These are phyloP conservation scores for Saccharomycopsis capsularis DNA, from an alignment of 805 yeast species.

Conservation along the genomic window DNA sequence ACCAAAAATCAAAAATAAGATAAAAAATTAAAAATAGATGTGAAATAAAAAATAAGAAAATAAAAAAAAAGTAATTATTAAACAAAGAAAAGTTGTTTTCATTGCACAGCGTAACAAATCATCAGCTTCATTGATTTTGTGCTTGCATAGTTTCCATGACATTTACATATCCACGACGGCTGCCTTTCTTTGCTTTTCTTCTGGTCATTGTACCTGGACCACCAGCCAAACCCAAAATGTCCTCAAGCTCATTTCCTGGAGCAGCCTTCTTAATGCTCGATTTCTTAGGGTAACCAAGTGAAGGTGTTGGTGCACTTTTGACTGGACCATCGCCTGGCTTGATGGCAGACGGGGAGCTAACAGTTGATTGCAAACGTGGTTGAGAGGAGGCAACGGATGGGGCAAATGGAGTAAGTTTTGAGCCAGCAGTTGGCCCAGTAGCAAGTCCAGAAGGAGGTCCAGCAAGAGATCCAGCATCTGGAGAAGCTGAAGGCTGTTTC, in stretches of 20 bases:
- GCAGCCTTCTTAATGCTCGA: background rate
- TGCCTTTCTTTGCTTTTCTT: slow-evolving; percentile 11
- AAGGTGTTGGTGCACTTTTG: background rate
- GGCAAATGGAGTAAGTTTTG: too few relatives aligned
- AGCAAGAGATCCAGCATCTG: slow-evolving; percentile 2
- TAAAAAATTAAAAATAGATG: too few relatives aligned
- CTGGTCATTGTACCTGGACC: background rate
- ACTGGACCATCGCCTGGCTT: background rate
- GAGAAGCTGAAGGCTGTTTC: slow-evolving; percentile 27
- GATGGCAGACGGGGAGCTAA: background rate
- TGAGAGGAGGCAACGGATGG: background rate
- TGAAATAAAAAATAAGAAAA: background rate
- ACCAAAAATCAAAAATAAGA: background rate
- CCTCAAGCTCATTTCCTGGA: slow-evolving; percentile 10
- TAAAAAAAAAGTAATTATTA: background rate
- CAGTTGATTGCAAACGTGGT: background rate
- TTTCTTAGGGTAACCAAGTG: slow-evolving; percentile 7
- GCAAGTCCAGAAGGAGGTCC: background rate
- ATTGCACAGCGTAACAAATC: too few relatives aligned
- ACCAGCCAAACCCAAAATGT: slow-evolving; percentile 7
- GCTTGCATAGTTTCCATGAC: slow-evolving; percentile 19
- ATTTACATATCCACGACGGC: slow-evolving; percentile 18
- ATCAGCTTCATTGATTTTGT: too few relatives aligned
- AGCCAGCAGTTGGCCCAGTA: background rate
- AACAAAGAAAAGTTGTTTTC: background rate